These are phyloP conservation scores for Yarrowia osloensis DNA, from an alignment of 805 yeast species.

Conservation along the genomic window DNA sequence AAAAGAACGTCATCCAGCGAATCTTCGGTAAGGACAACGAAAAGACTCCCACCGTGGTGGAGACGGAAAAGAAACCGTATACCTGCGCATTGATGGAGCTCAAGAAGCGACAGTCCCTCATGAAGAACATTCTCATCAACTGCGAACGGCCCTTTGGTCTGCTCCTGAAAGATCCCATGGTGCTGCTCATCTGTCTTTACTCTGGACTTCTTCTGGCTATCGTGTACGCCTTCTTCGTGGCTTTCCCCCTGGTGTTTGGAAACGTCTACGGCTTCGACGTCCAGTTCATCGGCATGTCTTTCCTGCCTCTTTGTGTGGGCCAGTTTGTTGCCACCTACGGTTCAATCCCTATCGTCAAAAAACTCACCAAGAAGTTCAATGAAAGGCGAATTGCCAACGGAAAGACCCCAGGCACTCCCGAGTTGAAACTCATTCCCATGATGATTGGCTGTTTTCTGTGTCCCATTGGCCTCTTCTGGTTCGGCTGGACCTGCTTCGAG, in stretches of 20 bases:
- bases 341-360: slow-evolving; percentile 51
- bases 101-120: background rate
- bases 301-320: slow-evolving; percentile 59
- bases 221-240: slow-evolving; percentile 61
- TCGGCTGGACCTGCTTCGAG: slow-evolving; percentile 69
- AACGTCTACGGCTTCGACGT: slow-evolving; percentile 49
- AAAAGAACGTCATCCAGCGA: background rate
- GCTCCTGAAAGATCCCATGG: slow-evolving; percentile 62
- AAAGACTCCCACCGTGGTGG: background rate
- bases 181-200: slow-evolving; percentile 60
- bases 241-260: slow-evolving; percentile 58
- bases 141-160: slow-evolving; percentile 58
- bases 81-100: slow-evolving; percentile 21
- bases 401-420: slow-evolving; percentile 54
- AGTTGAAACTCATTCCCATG: slow-evolving; percentile 58
- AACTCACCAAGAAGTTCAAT: slow-evolving; percentile 41
- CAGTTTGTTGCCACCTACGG: slow-evolving; percentile 52
- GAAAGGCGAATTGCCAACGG: slow-evolving; percentile 49
- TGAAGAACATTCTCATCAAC: slow-evolving; percentile 40
- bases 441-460: slow-evolving; percentile 57
- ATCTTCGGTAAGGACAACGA: slow-evolving; percentile 2
- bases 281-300: slow-evolving; percentile 60
- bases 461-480: slow-evolving; percentile 67
- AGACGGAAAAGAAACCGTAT: background rate
- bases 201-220: slow-evolving; percentile 69